Evolutionary conservation across 345 rosid species (phyloP).

Genomic region (Salix koriyanagi): DNA sequence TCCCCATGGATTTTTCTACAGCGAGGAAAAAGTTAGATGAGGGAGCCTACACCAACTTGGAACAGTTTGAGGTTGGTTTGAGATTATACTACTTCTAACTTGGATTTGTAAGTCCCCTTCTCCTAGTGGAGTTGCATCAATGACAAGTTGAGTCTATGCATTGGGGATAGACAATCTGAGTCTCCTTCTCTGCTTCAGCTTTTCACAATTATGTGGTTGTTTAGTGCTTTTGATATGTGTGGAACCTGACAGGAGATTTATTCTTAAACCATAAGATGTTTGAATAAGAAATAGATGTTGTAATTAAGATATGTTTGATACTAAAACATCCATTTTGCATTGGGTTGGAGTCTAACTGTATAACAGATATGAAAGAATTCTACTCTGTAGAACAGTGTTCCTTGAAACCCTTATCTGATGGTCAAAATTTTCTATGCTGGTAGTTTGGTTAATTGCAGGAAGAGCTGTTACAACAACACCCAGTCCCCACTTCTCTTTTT

Average conservation of each 20-base stretch:
- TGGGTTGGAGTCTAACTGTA: background rate
- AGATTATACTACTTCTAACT: background rate
- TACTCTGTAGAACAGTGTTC: background rate
- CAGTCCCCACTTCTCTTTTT: background rate
- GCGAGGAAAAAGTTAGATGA: slow-evolving; percentile 64
- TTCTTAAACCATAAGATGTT: background rate
- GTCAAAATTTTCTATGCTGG: background rate
- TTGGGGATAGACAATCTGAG: background rate
- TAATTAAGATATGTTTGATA: background rate
- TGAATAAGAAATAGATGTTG: background rate
- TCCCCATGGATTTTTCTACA: slow-evolving; percentile 90
- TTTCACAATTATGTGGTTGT: background rate
- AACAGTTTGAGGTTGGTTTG: slow-evolving; percentile 74
- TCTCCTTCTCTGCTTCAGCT: background rate
- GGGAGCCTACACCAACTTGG: slow-evolving; percentile 66
- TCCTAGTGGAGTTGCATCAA: background rate
- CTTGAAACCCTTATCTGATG: background rate
- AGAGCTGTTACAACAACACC: background rate
- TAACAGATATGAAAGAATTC: background rate
- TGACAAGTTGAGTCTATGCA: background rate
- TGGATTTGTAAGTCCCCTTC: background rate
- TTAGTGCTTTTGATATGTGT: background rate
- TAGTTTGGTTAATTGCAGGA: background rate
- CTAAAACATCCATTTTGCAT: background rate
- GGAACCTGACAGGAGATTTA: background rate